Evolutionary conservation across 768 basidiomycete species (phyloP), one percentile per base, ranked within the genome.

Genomic region (Termitomyces sp.): DNA sequence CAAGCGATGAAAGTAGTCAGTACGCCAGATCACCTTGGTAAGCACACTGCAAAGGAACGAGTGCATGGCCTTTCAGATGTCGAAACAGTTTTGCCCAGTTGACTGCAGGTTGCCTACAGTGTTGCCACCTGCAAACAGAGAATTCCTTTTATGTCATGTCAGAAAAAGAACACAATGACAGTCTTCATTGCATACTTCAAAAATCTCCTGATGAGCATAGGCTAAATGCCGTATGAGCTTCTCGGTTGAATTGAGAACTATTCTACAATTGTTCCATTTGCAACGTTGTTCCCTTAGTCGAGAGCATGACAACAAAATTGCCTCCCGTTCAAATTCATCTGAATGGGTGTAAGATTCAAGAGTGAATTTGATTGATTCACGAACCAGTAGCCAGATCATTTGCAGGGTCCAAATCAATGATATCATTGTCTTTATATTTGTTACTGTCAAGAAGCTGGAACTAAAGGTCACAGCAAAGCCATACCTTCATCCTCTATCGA

Each of bases 201-300:
- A 59, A 27, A 58, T 55, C 35, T 54, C 40, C 43, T 59, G 53
- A 49, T 65, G 64, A 30, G 58, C 60, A 21, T 27, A 55, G 16
- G 63, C 60, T 30, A 85, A 66, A 72, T 90, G 88, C 19, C 68
- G 64, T 37, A 78, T 64, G 50, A 89, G 66, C 43, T 70, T 75
- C 42, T 76, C 71, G 6, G 72, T 69, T 44, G 83, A 83, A 63
- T 84, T 86, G 59, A 88, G 63, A 14, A 81, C 61, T 41, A 72
- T 73, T 56, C 73, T 74, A 67, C 88, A 91, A 27, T 73, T 72
- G 54, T 67, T 69, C 88, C 88, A 91, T 65, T 73, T 75, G 68
- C 88, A 90, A 11, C 67, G 70, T 43, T 72, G 66, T 59, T 74
- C 72, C 52, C 71, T 72, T 52, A 86, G 58, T 58, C 81, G 73